Percentiles rank a stretch among this genome's conserved stretches.
These are phyloP conservation scores for Ustilago curta DNA, from an alignment of 1,284 basidiomycete genomes.

Conservation along the genomic window DNA sequence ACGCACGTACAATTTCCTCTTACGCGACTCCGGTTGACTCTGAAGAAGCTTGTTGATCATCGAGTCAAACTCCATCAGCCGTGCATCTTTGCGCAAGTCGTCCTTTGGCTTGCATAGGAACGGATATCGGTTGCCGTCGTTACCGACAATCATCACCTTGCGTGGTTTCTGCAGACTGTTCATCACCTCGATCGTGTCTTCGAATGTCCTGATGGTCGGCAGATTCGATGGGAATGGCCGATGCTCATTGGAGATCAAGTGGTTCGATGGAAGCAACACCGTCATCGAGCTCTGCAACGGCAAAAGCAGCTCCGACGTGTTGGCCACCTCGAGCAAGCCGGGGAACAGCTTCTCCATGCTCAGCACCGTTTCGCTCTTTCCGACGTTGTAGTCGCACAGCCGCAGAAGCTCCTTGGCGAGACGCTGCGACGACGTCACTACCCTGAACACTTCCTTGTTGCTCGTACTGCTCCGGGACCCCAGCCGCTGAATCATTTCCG, in stretches of 20 bases:
- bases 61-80: conserved; percentile 97
- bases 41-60: conserved; percentile 98
- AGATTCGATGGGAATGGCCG: conserved; percentile 84
- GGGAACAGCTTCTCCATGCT: conserved; percentile 59
- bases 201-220: conserved; percentile 76
- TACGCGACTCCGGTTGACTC: conserved; percentile 86
- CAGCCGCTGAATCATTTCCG: conserved; percentile 73
- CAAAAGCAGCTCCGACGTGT: conserved; percentile 71
- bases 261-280: conserved; percentile 76
- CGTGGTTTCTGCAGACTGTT: conserved; percentile 89
- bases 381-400: conserved; percentile 63
- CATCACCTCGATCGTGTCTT: conserved; percentile 93
- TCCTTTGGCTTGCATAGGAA: conserved; percentile 99
- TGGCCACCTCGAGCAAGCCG: conserved; percentile 48
- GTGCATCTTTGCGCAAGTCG: conserved; percentile 95
- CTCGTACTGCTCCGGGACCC: conserved; percentile 15
- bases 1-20: conserved; percentile 54
- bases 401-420: conserved; percentile 65
- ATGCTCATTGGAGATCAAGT: conserved; percentile 74
- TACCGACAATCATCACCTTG: conserved; percentile 87
- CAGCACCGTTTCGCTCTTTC: conserved; percentile 47
- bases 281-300: conserved; percentile 94
- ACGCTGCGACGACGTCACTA: conserved; percentile 55
- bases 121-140: conserved; percentile 85
- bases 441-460: conserved; percentile 51